Percentiles rank a stretch among this genome's conserved stretches.
Evolutionary conservation across 495 filamentous ascomycete species (phyloP).

Genomic region (Filosporella fistucella): DNA sequence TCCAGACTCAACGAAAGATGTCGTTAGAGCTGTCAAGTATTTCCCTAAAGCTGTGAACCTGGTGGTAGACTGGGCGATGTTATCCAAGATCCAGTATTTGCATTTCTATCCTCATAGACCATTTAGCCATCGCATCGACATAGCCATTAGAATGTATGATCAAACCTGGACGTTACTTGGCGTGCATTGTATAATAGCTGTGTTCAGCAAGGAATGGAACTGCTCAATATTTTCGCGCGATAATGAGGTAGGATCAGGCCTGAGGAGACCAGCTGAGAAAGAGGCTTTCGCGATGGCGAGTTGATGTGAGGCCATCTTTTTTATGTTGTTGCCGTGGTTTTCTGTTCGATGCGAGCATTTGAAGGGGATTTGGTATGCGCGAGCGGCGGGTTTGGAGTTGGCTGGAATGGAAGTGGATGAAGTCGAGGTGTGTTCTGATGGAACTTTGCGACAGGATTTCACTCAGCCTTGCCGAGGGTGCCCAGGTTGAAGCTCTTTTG

Average conservation of each 20-base stretch:
- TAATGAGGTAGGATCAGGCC: slow-evolving; percentile 68
- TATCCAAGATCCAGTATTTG: slow-evolving; percentile 77
- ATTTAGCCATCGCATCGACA: slow-evolving; percentile 54
- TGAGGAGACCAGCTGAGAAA: slow-evolving; percentile 68
- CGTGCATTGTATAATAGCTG: slow-evolving; percentile 69
- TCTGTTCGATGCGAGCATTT: too few relatives aligned
- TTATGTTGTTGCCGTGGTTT: neutral
- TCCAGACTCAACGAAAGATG: slow-evolving; percentile 41
- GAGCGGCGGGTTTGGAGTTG: too few relatives aligned
- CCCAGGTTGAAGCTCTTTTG: too few relatives aligned
- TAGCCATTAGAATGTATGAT: slow-evolving; percentile 51
- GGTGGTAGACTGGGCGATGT: slow-evolving; percentile 63
- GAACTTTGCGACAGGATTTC: too few relatives aligned
- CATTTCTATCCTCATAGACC: slow-evolving; percentile 59
- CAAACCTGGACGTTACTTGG: slow-evolving; percentile 93
- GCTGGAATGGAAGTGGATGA: too few relatives aligned
- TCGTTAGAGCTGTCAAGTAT: slow-evolving; percentile 66
- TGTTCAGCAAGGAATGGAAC: slow-evolving; percentile 65
- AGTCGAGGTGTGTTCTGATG: too few relatives aligned
- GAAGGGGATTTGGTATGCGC: too few relatives aligned
- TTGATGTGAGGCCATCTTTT: slow-evolving; percentile 66
- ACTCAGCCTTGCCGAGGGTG: too few relatives aligned
- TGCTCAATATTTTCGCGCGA: slow-evolving; percentile 66
- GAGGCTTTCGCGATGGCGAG: slow-evolving; percentile 79
- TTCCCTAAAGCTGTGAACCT: slow-evolving; percentile 67